Conservation (phyloP, 768 basidiomycete species). For the Trametes sanguinea region DNA sequence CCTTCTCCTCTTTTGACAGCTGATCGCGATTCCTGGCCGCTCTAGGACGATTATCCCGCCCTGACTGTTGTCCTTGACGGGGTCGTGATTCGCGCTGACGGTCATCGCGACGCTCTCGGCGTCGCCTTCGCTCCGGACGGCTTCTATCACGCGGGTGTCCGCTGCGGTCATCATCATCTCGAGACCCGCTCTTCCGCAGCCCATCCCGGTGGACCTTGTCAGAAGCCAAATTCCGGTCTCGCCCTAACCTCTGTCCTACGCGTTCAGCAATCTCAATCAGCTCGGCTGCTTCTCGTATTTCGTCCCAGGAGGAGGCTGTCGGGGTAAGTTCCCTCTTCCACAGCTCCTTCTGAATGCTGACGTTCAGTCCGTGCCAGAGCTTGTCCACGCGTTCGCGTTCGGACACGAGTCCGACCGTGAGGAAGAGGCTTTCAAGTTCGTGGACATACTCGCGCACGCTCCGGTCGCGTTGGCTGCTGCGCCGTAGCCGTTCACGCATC, state of each 20-base stretch:
- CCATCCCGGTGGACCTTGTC: too few species aligned
- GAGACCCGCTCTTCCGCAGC: too few species aligned
- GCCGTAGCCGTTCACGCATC: slow-evolving; percentile 11
- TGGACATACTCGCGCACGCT: slow-evolving; percentile 19
- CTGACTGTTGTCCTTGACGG: too few species aligned
- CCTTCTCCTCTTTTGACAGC: not conserved
- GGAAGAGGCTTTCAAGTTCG: slow-evolving; percentile 21
- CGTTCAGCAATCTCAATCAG: slow-evolving; percentile 7
- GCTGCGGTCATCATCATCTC: too few species aligned
- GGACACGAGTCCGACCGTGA: slow-evolving; percentile 15
- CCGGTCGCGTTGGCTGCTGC: not conserved
- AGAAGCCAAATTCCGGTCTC: not conserved
- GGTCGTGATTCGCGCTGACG: too few species aligned
- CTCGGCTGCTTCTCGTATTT: slow-evolving; percentile 4
- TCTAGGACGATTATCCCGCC: too few species aligned
- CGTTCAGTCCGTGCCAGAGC: slow-evolving; percentile 12
- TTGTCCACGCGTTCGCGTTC: slow-evolving; percentile 5
- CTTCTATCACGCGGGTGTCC: too few species aligned
- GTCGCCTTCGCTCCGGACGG: too few species aligned
- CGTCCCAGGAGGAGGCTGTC: not conserved
- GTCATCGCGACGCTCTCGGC: too few species aligned
- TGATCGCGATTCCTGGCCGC: too few species aligned
- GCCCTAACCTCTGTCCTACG: not conserved
- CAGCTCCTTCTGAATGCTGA: slow-evolving; percentile 7
- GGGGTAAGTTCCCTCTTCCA: slow-evolving; percentile 3